Evolutionary conservation across 1,284 basidiomycete species (phyloP).

Genomic region (Ganoderma boninense): DNA sequence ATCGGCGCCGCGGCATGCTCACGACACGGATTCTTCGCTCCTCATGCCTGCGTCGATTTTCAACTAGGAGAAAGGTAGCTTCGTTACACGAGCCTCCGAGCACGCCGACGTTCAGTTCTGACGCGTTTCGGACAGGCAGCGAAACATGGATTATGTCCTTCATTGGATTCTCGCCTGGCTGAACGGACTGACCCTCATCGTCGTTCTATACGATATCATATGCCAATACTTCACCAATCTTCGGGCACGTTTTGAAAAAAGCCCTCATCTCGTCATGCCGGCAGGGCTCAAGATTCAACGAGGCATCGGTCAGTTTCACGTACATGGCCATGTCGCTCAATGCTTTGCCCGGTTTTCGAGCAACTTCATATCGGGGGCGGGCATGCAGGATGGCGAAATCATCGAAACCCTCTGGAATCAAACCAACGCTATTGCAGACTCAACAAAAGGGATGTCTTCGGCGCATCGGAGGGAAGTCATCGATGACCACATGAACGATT

Average conservation of each 20-base stretch:
- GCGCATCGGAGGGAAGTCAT: conserved; percentile 32
- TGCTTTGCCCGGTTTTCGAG: conserved; percentile 31
- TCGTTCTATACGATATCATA: conserved; percentile 13
- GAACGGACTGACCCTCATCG: not conserved
- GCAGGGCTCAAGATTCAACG: not conserved
- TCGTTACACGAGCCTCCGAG: too few species aligned
- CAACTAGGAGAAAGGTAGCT: conserved; percentile 29
- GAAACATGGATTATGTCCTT: conserved; percentile 35
- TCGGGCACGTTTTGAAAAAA: not conserved
- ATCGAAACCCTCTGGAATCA: conserved; percentile 34
- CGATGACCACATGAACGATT: conserved; percentile 36
- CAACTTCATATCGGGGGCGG: conserved; percentile 31
- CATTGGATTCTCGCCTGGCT: not conserved
- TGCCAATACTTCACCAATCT: conserved; percentile 11
- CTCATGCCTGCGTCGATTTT: conserved; percentile 31
- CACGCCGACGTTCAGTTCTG: too few species aligned
- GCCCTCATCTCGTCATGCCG: not conserved
- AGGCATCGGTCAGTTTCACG: conserved; percentile 30
- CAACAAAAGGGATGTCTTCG: conserved; percentile 24
- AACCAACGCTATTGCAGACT: conserved; percentile 28
- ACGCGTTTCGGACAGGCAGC: conserved; percentile 31
- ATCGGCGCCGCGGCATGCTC: conserved; percentile 33
- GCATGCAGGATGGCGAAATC: conserved; percentile 32
- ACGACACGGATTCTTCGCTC: conserved; percentile 32
- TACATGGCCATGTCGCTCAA: conserved; percentile 27